Evolutionary conservation across 768 basidiomycete species (phyloP).

Genomic region (Tylopilus intermedius): DNA sequence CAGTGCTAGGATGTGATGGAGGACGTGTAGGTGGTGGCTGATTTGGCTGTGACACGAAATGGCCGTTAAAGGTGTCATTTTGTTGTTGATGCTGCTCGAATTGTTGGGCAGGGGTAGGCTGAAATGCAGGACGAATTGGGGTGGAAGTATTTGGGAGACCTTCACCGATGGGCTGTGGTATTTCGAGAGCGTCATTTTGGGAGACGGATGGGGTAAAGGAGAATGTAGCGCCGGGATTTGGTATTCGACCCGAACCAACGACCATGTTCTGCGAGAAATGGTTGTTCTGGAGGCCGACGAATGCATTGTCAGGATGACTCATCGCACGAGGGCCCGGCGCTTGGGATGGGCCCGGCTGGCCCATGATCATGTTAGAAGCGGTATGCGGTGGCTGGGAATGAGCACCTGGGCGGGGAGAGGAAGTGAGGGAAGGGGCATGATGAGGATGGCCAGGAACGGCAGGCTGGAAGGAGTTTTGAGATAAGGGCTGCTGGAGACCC

Average conservation of each 20-base stretch:
- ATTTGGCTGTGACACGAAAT: constrained; percentile 37
- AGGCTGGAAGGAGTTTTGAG: constrained; percentile 29
- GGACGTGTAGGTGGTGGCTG: constrained; percentile 39
- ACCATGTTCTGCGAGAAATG: constrained; percentile 31
- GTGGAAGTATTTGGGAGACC: constrained; percentile 37
- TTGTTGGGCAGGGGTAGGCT: constrained; percentile 60
- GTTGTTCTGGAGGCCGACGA: constrained; percentile 38
- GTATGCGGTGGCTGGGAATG: constrained; percentile 28
- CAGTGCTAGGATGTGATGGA: constrained; percentile 38
- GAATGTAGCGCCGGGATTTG: constrained; percentile 32
- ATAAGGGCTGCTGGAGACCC: constrained; percentile 27
- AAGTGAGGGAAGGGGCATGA: constrained; percentile 26
- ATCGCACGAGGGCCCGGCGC: constrained; percentile 33
- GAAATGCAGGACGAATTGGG: constrained; percentile 38
- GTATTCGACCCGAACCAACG: constrained; percentile 34
- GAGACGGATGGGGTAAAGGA: constrained; percentile 47
- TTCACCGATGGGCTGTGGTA: constrained; percentile 39
- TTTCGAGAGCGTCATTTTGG: constrained; percentile 44
- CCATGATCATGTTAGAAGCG: constrained; percentile 28
- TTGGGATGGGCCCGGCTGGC: constrained; percentile 29
- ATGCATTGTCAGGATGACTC: constrained; percentile 44
- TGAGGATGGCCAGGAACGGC: constrained; percentile 26
- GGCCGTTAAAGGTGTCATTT: constrained; percentile 29
- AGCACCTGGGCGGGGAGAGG: constrained; percentile 28
- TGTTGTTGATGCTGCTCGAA: constrained; percentile 49